These are phyloP conservation scores for Bocquillonia castaneifolia DNA, from an alignment of 441 rosid genomes.

Conservation along the genomic window DNA sequence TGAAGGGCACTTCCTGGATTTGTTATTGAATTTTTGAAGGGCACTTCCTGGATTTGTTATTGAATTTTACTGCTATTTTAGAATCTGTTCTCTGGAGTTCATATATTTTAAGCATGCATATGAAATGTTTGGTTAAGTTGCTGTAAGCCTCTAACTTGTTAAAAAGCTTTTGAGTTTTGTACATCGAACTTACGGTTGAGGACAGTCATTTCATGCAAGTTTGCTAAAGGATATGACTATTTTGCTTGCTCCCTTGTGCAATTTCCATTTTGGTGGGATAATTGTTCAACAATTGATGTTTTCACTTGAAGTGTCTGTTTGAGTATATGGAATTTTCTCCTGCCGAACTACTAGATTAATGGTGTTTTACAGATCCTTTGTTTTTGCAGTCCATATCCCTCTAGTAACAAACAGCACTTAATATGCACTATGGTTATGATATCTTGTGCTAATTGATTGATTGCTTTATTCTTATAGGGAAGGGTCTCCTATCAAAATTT, in stretches of 20 bases:
- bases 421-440: neutral
- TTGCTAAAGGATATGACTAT: neutral
- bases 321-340: too few relatives aligned
- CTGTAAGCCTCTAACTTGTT: neutral
- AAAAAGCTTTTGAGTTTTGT: neutral
- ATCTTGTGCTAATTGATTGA: constrained; percentile 10
- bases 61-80: neutral
- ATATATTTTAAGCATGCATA: neutral
- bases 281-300: neutral
- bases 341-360: too few relatives aligned
- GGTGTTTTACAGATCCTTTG: too few relatives aligned
- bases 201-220: neutral
- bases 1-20: neutral
- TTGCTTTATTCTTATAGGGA: constrained; percentile 39
- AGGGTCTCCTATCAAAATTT: constrained; percentile 47
- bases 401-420: neutral
- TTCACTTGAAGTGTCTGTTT: neutral
- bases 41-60: too few relatives aligned
- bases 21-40: too few relatives aligned
- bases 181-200: neutral
- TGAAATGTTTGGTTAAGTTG: neutral
- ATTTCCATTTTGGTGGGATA: neutral
- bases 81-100: neutral
- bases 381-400: too few relatives aligned
- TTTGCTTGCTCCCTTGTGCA: neutral